Percentiles rank a stretch among this genome's conserved stretches.
phyloP scores from a whole-genome alignment of 257 asterid genomes.

The Capsicum pubescens region DNA sequence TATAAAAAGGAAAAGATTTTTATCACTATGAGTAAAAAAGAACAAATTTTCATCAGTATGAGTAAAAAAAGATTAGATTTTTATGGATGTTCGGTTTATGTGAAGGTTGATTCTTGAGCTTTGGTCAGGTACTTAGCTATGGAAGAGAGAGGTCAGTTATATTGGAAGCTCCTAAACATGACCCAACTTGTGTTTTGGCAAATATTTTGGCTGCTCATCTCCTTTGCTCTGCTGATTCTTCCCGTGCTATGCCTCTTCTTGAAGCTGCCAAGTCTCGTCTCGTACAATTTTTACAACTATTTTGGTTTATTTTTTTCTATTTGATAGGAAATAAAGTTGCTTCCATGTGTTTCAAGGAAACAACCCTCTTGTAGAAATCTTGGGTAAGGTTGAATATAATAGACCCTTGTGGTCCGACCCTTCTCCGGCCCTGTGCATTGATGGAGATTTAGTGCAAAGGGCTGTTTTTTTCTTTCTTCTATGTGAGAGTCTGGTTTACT shows the following conservation, averaged over 20 bases:
- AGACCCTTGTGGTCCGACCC: too few species aligned
- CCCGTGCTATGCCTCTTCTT: conserved; percentile 54
- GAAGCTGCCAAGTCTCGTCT: conserved; percentile 75
- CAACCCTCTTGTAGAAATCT: too few species aligned
- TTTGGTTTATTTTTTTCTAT: too few species aligned
- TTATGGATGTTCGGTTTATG: neutral
- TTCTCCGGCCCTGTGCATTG: too few species aligned
- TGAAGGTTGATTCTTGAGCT: neutral
- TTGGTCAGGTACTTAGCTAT: conserved; percentile 61
- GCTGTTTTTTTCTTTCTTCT: neutral
- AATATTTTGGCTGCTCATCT: conserved; percentile 84
- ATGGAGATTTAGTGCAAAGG: too few species aligned
- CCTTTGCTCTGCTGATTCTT: conserved; percentile 57
- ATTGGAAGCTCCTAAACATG: conserved; percentile 80
- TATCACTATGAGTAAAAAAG: neutral
- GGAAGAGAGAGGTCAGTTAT: conserved; percentile 85
- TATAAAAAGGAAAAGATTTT: neutral
- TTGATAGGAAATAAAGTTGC: too few species aligned
- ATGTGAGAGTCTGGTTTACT: conserved; percentile 18
- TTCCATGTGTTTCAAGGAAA: too few species aligned
- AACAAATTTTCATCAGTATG: neutral
- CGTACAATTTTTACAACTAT: conserved; percentile 43
- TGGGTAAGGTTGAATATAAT: too few species aligned
- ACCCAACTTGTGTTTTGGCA: conserved; percentile 85
- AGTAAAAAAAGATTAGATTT: conserved; percentile 11